These are phyloP conservation scores for Xylariaceae sp. DNA, from an alignment of 2,329 filamentous ascomycete genomes.

Conservation along the genomic window DNA sequence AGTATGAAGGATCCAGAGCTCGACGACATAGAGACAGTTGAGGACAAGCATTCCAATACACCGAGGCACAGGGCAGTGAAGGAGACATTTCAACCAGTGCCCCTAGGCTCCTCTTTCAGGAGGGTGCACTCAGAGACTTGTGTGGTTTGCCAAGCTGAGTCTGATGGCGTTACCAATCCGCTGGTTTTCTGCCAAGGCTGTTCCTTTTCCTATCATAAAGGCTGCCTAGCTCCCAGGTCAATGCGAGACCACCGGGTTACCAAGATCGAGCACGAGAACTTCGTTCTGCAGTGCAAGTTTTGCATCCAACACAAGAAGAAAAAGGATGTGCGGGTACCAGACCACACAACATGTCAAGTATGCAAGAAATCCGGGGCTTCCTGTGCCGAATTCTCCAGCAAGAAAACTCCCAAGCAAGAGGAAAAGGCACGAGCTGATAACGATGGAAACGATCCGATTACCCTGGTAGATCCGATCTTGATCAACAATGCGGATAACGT, in stretches of 20 bases:
- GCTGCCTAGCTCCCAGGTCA: slow-evolving; percentile 69
- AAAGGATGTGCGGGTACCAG: slow-evolving; percentile 65
- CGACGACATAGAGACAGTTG: slow-evolving; percentile 52
- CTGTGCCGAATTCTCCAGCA: slow-evolving; percentile 69
- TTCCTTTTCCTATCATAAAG: slow-evolving; percentile 74
- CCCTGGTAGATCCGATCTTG: slow-evolving; percentile 53
- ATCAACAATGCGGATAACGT: slow-evolving; percentile 73
- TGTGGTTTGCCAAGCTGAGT: slow-evolving; percentile 60
- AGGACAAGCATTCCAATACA: slow-evolving; percentile 40
- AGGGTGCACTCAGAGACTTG: slow-evolving; percentile 65
- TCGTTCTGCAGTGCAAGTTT: slow-evolving; percentile 83
- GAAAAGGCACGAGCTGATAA: slow-evolving; percentile 79
- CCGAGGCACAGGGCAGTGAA: slow-evolving; percentile 60
- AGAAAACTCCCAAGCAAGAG: slow-evolving; percentile 71
- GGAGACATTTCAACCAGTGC: slow-evolving; percentile 65
- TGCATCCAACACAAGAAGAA: slow-evolving; percentile 66
- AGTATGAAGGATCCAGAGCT: slow-evolving; percentile 50
- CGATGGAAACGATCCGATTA: slow-evolving; percentile 69
- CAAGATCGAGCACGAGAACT: slow-evolving; percentile 70
- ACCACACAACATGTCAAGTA: slow-evolving; percentile 63
- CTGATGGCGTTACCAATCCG: slow-evolving; percentile 55
- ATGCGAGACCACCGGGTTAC: slow-evolving; percentile 82
- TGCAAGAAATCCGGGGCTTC: slow-evolving; percentile 63
- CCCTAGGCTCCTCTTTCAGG: slow-evolving; percentile 61
- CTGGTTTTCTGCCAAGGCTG: slow-evolving; percentile 91